Evolutionary conservation across 106 monocot species (phyloP).

Genomic region (Allium cepa): DNA sequence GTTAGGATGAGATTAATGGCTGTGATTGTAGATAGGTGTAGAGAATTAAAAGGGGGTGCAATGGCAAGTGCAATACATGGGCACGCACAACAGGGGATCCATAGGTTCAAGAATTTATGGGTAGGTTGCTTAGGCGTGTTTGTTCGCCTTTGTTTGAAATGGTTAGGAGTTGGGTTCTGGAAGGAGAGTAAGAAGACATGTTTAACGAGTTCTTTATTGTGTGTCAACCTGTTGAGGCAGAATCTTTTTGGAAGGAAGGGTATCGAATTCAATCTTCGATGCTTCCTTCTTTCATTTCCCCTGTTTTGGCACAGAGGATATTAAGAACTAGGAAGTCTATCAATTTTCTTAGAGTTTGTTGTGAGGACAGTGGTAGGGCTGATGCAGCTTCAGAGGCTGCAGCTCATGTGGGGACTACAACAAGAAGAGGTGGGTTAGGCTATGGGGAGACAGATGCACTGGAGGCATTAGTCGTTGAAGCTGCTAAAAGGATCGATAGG

Average conservation of each 20-base stretch:
- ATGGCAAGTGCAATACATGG: constrained; percentile 90
- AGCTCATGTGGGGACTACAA: constrained; percentile 75
- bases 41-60: constrained; percentile 66
- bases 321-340: constrained; percentile 94
- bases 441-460: constrained; percentile 82
- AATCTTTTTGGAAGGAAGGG: constrained; percentile 88
- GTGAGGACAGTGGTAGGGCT: constrained; percentile 91
- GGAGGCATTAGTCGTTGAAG: constrained; percentile 77
- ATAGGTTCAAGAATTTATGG: constrained; percentile 84
- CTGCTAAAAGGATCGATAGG: constrained; percentile 73
- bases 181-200: constrained; percentile 85
- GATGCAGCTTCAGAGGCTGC: constrained; percentile 66
- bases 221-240: constrained; percentile 75
- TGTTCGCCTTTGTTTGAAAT: constrained; percentile 96
- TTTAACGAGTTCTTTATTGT: constrained; percentile 85
- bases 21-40: constrained; percentile 66
- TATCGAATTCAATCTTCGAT: constrained; percentile 75
- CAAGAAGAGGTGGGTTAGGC: constrained; percentile 65
- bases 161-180: constrained; percentile 88
- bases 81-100: constrained; percentile 83
- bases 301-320: constrained; percentile 70
- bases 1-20: constrained; percentile 96
- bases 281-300: constrained; percentile 89
- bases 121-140: constrained; percentile 58
- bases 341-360: constrained; percentile 93